Evolutionary conservation across 2,329 filamentous ascomycete genomes (phyloP).

Genomic region (Aspergillus pseudotamarii): DNA sequence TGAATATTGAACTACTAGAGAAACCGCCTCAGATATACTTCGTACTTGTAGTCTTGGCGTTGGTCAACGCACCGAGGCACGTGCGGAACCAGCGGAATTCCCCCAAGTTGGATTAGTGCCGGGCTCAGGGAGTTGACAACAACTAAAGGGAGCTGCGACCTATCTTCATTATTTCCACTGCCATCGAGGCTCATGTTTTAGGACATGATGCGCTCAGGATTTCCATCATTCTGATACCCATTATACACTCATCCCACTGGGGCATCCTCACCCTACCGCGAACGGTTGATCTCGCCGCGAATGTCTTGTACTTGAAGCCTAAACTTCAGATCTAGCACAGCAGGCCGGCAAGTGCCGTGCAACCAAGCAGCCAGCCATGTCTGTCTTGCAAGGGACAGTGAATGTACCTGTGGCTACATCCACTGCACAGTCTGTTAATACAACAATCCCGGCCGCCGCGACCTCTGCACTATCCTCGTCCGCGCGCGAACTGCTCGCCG

Average conservation of each 20-base stretch:
- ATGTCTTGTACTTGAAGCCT: constrained; percentile 1
- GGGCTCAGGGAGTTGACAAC: not conserved
- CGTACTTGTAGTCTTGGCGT: not conserved
- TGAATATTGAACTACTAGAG: not conserved
- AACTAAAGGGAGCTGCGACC: not conserved
- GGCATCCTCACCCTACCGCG: not conserved
- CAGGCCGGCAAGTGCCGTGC: not conserved
- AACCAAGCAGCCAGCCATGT: constrained; percentile 23
- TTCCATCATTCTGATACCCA: not conserved
- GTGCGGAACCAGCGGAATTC: not conserved
- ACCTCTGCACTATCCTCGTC: constrained; percentile 30
- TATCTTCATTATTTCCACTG: not conserved
- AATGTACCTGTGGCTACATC: constrained; percentile 24
- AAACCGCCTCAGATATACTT: no score
- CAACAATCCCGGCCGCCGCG: constrained; percentile 20
- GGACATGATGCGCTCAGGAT: not conserved
- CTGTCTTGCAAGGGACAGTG: constrained; percentile 22
- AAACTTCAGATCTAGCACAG: not conserved
- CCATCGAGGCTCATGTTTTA: not conserved
- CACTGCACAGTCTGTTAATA: constrained; percentile 25
- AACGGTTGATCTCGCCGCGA: not conserved
- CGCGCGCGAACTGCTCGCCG: constrained; percentile 35
- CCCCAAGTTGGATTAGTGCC: not conserved
- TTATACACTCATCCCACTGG: no score
- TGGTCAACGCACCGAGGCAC: not conserved